phyloP scores from a whole-genome alignment of 257 asterid genomes.

The Fraxinus cuspidata region DNA sequence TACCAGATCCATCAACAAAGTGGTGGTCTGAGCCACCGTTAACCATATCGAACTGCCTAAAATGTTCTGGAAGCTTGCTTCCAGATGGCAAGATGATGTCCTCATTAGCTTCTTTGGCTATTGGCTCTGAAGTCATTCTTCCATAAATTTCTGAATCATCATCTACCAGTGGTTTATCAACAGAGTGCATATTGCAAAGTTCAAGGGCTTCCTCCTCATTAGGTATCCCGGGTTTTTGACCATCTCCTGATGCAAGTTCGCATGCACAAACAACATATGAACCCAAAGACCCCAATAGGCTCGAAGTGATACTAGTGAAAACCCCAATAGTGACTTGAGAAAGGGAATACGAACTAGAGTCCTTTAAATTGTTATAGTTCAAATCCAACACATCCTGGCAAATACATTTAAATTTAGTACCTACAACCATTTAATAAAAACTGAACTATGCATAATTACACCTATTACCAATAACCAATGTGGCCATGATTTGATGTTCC shows the following conservation, averaged over 20 bases:
- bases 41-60: conserved; percentile 79
- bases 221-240: conserved; percentile 22
- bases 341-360: conserved; percentile 51
- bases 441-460: background rate
- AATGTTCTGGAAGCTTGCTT: conserved; percentile 42
- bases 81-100: conserved; percentile 33
- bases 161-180: conserved; percentile 21
- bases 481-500: background rate
- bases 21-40: conserved; percentile 82
- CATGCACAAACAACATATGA: conserved; percentile 47
- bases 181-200: conserved; percentile 39
- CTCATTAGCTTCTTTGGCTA: conserved; percentile 32
- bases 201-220: conserved; percentile 47
- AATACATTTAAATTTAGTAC: conserved; percentile 21
- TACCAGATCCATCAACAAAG: conserved; percentile 56
- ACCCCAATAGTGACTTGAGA: conserved; percentile 59
- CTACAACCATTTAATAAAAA: background rate
- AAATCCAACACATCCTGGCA: conserved; percentile 52
- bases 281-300: conserved; percentile 54
- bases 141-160: conserved; percentile 33
- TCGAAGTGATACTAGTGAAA: conserved; percentile 53
- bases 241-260: conserved; percentile 40
- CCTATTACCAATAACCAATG: background rate
- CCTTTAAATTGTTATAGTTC: conserved; percentile 30
- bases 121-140: conserved; percentile 35